Evolutionary conservation across 2,329 filamentous ascomycete genomes (phyloP), one percentile per base, ranked within the genome.

Genomic region (Aureobasidium sp.): DNA sequence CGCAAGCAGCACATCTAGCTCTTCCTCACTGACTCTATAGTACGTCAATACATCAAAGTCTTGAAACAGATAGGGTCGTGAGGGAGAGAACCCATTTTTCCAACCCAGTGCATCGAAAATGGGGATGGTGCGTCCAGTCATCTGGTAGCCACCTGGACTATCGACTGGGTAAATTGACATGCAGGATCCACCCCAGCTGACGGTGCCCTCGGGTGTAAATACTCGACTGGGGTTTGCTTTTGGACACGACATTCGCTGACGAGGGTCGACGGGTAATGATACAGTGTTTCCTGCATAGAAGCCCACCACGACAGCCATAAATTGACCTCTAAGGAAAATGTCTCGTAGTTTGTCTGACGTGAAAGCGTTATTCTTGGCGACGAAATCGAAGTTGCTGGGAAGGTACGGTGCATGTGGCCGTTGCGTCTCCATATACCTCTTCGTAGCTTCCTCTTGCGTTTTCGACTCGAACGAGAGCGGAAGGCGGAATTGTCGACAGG

Each of bases 401-500:
- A 87, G 75, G 68, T 85, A 88, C 0, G 82, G 79, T 0, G 85
- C 85, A 53, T 84, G 79, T 1, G 81, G 78, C 7, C 85, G 78
- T 64, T 86, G 84, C 0, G 84, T 87, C 27, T 82, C 81, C 68
- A 81, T 81, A 70, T 88, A 88, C 3, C 85, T 78, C 49, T 82
- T 74, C 0, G 85, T 79, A 0, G 84, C 84, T 37, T 82, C 78
- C 22, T 77, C 69, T 64, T 78, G 76, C 17, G 74, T 72, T 62
- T 74, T 74, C 45, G 71, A 75, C 45, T 77, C 73, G 66, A 78
- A 79, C 12, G 73, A 74, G 31, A 79, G 70, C 0, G 77, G 77
- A 1, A 79, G 73, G 44, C 69, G 74, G 71, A 78, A 77, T 25
- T 74, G 68, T 41, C 77, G 74, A 6, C 74, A 76, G 1, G 76